Base-by-base conservation (phyloP, 208 protist species). In the Zelonia costaricensis region DNA sequence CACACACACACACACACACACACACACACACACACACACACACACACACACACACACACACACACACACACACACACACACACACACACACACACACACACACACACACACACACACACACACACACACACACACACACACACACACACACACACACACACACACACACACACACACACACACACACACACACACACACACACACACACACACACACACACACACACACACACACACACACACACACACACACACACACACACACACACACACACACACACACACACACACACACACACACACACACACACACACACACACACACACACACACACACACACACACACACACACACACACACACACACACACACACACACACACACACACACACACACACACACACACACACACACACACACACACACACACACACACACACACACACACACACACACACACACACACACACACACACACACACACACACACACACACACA, bases 281-380 rank as follows among this genome's bases (percentile, higher is more conserved):
- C 40, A 15, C 40, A 15, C 40, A 15, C 40, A 16, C 44, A 48
- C 20, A 48, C 44, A 27, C 44, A 48, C 44, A 48, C 44, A 48
- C 44, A n/a, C n/a, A n/a, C n/a, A n/a, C n/a, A n/a, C n/a, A n/a
- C n/a, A n/a, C n/a, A n/a, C n/a, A n/a, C n/a, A n/a, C n/a, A 38
- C 33, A 38, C 33, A 38, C 33, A 38, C 33, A 38, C 10, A 38
- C 33, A 38, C 33, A 38, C 33, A 38, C 33, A 38, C 7, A 38
- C 7, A 38, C 4, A 38, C 7, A 38, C n/a, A n/a, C n/a, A n/a
- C n/a, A n/a, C n/a, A n/a, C n/a, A n/a, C n/a, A n/a, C n/a, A n/a
- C n/a, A n/a, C n/a, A n/a, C n/a, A n/a, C n/a, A n/a, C n/a, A n/a
- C n/a, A n/a, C n/a, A n/a, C n/a, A n/a, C 33, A 13, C 33, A 38